phyloP scores from a whole-genome alignment of 441 rosid species.

The Pelargonium australe region DNA sequence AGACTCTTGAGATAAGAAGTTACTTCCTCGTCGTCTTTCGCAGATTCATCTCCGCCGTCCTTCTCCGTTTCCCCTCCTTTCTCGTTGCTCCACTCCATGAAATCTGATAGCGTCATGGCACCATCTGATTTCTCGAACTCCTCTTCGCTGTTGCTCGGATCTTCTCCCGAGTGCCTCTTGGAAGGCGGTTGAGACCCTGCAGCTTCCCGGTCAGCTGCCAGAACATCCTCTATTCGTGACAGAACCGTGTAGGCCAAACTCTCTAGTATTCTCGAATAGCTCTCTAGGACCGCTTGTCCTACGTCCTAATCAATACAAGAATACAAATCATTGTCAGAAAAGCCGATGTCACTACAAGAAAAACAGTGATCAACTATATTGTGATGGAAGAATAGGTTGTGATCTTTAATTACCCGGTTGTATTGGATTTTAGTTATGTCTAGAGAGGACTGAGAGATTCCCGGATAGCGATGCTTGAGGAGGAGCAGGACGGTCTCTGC shows the following conservation, averaged over 20 bases:
- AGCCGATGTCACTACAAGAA: background rate
- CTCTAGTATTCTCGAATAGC: conserved; percentile 89
- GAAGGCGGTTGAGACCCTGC: too few species aligned
- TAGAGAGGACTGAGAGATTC: conserved; percentile 76
- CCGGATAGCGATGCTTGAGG: conserved; percentile 75
- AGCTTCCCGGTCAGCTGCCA: conserved; percentile 32
- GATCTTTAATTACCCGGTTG: conserved; percentile 44
- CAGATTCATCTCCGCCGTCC: conserved; percentile 24
- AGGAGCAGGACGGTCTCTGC: conserved; percentile 83
- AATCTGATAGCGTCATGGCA: too few species aligned
- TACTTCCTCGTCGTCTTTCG: too few species aligned
- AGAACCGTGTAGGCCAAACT: conserved; percentile 78
- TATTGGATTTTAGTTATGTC: conserved; percentile 89
- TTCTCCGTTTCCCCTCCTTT: too few species aligned
- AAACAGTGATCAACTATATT: background rate
- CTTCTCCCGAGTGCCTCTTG: too few species aligned
- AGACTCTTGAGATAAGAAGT: too few species aligned
- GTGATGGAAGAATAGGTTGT: background rate
- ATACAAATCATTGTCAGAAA: background rate
- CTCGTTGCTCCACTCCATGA: too few species aligned
- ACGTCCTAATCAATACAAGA: conserved; percentile 50
- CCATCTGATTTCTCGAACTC: too few species aligned
- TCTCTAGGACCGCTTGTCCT: conserved; percentile 82
- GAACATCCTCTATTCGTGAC: conserved; percentile 83
- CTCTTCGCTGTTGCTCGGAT: too few species aligned